Base-by-base conservation (phyloP, 2,329 filamentous ascomycete species). In the Rosellinia necatrix region DNA sequence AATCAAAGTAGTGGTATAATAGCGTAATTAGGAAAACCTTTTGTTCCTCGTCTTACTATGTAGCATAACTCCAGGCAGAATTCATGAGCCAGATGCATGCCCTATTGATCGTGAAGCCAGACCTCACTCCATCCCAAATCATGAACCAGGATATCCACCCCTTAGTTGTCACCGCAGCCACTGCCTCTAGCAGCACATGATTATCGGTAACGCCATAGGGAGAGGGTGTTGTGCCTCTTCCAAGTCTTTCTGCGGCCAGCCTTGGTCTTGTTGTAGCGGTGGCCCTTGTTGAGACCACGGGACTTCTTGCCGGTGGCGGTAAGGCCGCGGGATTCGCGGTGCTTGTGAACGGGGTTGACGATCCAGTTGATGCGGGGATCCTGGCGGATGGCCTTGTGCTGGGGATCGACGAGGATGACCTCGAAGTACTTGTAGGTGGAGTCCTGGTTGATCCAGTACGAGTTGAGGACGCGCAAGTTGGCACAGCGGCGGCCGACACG, bases 391-490 rank as follows among this genome's bases (percentile, higher is more conserved):
- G 94, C 94, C 88, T 97, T 97, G 91, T 99, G 94, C 85, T 96
- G 90, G 78, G 94, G 94, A 84, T 99, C 94, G 77, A 99, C 93
- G 75, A 97, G 91, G 84, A 99, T 97, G 81, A 97, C 88, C 84
- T 99, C 94, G 85, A 87, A 99, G 90, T 99, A 99, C 87, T 99
- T 99, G 91, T 97, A 99, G 81, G 94, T 99, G 62, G 92, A 97
- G 85, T 99, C 94, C 87, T 97, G 92, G 90, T 99, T 99, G 86
- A 99, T 91, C 96, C 96, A 99, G 92, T 99, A 99, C 66, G 93
- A 97, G 90, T 99, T 99, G 75, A 99, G 90, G 76, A 99, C 94
- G 76, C 94, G 92, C 79, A 99, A 82, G 84, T 99, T 99, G 82
- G 92, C 92, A 85, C 92, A 97, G 78, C 93, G 92, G 80, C 92